phyloP scores from a whole-genome alignment of 768 basidiomycete genomes.

The Lactarius indigo region DNA sequence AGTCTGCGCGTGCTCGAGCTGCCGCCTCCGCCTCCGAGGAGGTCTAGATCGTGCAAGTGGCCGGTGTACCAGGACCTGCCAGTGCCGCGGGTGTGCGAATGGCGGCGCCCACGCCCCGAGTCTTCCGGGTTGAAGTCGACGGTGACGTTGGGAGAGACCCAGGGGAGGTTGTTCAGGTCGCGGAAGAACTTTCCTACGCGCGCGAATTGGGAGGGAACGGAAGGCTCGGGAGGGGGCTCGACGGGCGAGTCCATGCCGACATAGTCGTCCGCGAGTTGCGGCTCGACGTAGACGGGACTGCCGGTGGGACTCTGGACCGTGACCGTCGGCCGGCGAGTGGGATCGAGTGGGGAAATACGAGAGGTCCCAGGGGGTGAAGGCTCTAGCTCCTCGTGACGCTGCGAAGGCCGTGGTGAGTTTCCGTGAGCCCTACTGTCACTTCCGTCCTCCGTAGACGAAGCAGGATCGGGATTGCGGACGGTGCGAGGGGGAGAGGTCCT shows the following conservation, averaged over 20 bases:
- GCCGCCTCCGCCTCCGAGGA: slow-evolving; percentile 16
- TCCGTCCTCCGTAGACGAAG: slow-evolving; percentile 12
- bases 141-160: slow-evolving; percentile 22
- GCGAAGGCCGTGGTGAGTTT: slow-evolving; percentile 1
- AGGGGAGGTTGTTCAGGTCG: slow-evolving; percentile 23
- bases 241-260: slow-evolving; percentile 17
- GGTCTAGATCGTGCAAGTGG: slow-evolving; percentile 16
- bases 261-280: slow-evolving; percentile 17
- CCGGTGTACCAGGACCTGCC: slow-evolving; percentile 25
- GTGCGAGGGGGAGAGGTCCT: slow-evolving; percentile 20
- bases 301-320: slow-evolving; percentile 22
- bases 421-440: not conserved
- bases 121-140: slow-evolving; percentile 23
- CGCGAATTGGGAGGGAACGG: slow-evolving; percentile 19
- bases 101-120: slow-evolving; percentile 14
- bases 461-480: slow-evolving; percentile 26
- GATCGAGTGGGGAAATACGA: slow-evolving; percentile 3
- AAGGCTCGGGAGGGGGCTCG: slow-evolving; percentile 10
- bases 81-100: not conserved
- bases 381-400: not conserved
- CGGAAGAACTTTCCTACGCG: slow-evolving; percentile 24
- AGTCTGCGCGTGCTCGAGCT: slow-evolving; percentile 4
- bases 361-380: not conserved
- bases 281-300: slow-evolving; percentile 20
- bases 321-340: slow-evolving; percentile 17